Evolutionary conservation across 2,329 filamentous ascomycete species (phyloP).

Genomic region (Cercospora canescens): DNA sequence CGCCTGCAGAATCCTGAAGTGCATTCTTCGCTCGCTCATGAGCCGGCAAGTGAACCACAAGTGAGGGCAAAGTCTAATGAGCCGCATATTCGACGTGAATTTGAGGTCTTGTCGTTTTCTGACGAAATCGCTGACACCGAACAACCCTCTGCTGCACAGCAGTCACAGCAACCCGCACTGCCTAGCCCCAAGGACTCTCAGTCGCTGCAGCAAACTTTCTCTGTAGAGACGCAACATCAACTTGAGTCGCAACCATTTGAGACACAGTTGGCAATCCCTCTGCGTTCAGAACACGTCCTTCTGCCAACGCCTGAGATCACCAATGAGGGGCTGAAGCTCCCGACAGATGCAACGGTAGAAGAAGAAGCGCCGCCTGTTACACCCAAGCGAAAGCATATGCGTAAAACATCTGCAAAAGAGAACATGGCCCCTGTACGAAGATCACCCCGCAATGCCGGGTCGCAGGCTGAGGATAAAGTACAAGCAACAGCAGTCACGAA

Average conservation of each 20-base stretch:
- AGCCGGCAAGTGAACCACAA: too few relatives aligned
- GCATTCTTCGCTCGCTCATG: too few relatives aligned
- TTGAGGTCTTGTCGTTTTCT: conserved; percentile 1
- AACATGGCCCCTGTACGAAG: conserved; percentile 15
- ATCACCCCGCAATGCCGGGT: conserved; percentile 13
- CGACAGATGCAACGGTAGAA: neutral
- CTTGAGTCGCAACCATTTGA: conserved; percentile 10
- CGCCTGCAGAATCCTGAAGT: too few relatives aligned
- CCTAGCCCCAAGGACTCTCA: conserved; percentile 25
- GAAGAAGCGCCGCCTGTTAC: neutral
- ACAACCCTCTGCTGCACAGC: neutral
- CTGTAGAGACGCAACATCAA: conserved; percentile 13
- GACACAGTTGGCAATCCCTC: neutral
- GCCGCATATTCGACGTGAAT: neutral
- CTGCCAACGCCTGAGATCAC: conserved; percentile 42
- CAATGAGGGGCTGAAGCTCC: conserved; percentile 9
- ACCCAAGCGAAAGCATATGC: conserved; percentile 10
- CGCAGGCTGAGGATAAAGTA: neutral
- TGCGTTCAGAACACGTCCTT: conserved; percentile 13
- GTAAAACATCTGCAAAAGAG: conserved; percentile 4
- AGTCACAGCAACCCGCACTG: conserved; percentile 9
- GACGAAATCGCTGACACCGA: neutral
- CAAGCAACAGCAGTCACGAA: neutral
- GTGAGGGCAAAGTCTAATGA: neutral
- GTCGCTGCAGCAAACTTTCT: neutral